Base-by-base conservation (phyloP, 495 filamentous ascomycete species). In the Podospora appendiculata region DNA sequence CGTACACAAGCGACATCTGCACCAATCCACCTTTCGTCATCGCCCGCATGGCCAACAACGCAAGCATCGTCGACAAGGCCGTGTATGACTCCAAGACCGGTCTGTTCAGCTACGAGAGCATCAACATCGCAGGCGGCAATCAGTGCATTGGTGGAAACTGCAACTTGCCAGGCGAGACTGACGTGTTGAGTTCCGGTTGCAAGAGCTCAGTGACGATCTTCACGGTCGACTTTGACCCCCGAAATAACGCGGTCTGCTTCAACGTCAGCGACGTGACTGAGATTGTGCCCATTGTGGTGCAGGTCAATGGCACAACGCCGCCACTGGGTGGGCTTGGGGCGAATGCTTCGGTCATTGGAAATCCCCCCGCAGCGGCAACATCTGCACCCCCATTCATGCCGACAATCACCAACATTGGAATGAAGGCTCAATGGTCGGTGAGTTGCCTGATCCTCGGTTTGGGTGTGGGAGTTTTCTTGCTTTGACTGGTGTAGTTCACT, bases 181-280 rank as follows among this genome's bases (percentile, higher is more conserved):
- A 52, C 25, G 59, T 70, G 4, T 45, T 70, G 8, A 56, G 33
- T 33, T 38, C 54, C 3, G 55, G 53, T 13, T 65, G 60, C 41
- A 48, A 58, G 5, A 58, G 55, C 39, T 43, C 58, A 12, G 66
- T 73, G 12, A 63, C 53, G 7, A 53, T 72, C 0, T 74, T 74
- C 51, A 67, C 66, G 0, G 55, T 71, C 12, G 66, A 76, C 45
- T 72, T 68, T 46, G 61, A 69, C 54, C 60, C 69, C 8, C 6
- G 40, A 13, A 34, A 47, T 17, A 32, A 45, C 7, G 16, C 46
- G 10, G 39, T 47, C 16, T 61, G 58, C 36, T 47, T 55, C 35
- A 52, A 55, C 38, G 8, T 51, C 32, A 51, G 45, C 11, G 48
- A 57, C 13, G 52, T 54, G 13, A 55, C 49, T 7, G 42, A 49